Percentiles rank a stretch among this genome's conserved stretches.
phyloP scores from a whole-genome alignment of 1,284 basidiomycete genomes.

The Ganoderma leucocontextum region DNA sequence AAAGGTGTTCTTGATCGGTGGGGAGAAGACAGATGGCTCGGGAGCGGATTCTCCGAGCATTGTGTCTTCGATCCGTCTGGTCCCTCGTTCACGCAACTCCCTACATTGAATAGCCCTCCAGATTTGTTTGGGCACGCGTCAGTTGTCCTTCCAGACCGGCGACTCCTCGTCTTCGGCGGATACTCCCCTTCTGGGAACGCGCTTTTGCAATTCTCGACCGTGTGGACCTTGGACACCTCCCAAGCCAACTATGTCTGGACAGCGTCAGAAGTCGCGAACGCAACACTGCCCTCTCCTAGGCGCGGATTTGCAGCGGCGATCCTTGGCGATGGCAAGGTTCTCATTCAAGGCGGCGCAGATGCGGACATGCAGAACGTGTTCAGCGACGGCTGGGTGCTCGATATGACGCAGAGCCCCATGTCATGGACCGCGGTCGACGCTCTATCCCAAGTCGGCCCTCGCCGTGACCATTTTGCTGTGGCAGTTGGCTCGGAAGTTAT shows the following conservation, averaged over 20 bases:
- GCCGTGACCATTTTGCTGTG: slow-evolving; percentile 79
- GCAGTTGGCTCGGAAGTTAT: slow-evolving; percentile 68
- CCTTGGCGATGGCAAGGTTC: slow-evolving; percentile 61
- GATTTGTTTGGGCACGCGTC: slow-evolving; percentile 78
- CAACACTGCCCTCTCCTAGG: slow-evolving; percentile 63
- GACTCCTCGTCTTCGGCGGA: slow-evolving; percentile 81
- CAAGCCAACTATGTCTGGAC: slow-evolving; percentile 60
- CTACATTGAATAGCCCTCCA: slow-evolving; percentile 64
- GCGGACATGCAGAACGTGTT: slow-evolving; percentile 60
- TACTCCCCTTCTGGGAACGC: slow-evolving; percentile 57
- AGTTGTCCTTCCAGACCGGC: slow-evolving; percentile 70
- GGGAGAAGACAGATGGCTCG: slow-evolving; percentile 82
- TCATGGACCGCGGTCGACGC: slow-evolving; percentile 61
- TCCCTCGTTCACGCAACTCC: slow-evolving; percentile 62
- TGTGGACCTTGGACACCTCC: slow-evolving; percentile 74
- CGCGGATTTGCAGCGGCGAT: slow-evolving; percentile 71
- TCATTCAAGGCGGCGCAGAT: slow-evolving; percentile 85
- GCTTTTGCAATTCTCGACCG: slow-evolving; percentile 62
- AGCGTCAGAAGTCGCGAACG: slow-evolving; percentile 48
- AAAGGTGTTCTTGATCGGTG: slow-evolving; percentile 75
- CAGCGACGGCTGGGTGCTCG: slow-evolving; percentile 80
- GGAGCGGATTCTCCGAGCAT: slow-evolving; percentile 64
- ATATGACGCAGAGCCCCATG: slow-evolving; percentile 63
- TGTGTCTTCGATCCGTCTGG: slow-evolving; percentile 67
- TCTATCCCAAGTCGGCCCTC: slow-evolving; percentile 63